Evolutionary conservation across 2,329 filamentous ascomycete genomes (phyloP).

Genomic region (Penicillium nordicum): DNA sequence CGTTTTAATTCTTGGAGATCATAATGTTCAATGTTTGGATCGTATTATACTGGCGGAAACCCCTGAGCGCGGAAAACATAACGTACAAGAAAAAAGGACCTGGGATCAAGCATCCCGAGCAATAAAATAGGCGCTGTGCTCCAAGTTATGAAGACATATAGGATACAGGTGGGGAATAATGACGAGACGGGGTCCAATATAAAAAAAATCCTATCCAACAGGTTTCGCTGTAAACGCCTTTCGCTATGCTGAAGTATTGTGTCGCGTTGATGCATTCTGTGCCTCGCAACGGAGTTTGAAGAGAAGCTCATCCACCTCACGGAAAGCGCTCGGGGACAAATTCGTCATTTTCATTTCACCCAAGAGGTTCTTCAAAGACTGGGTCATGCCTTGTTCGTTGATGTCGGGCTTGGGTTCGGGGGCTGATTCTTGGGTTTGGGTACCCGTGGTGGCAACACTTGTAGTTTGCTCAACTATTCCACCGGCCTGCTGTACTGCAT

Average conservation of each 20-base stretch:
- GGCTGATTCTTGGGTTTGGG: slow-evolving; percentile 14
- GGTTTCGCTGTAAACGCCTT: slow-evolving; percentile 29
- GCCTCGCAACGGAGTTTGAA: slow-evolving; percentile 74
- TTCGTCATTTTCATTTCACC: slow-evolving; percentile 57
- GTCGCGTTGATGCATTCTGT: slow-evolving; percentile 64
- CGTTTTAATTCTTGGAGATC: not conserved
- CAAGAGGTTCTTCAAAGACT: slow-evolving; percentile 55
- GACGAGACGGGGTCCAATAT: slow-evolving; percentile 3
- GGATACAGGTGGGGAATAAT: slow-evolving; percentile 22
- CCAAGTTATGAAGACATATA: slow-evolving; percentile 9
- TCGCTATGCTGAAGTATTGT: slow-evolving; percentile 35
- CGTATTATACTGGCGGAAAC: not conserved
- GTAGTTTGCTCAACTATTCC: not conserved
- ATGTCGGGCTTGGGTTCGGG: not conserved
- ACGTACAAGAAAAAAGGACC: not conserved
- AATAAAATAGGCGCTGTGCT: slow-evolving; percentile 9
- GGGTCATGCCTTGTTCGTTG: slow-evolving; percentile 47
- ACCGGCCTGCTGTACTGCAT: not conserved
- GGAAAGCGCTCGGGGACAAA: slow-evolving; percentile 63
- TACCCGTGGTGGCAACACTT: slow-evolving; percentile 10
- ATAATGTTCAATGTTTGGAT: not conserved
- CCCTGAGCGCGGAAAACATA: not conserved
- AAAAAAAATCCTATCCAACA: slow-evolving; percentile 10
- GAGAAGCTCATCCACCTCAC: slow-evolving; percentile 71
- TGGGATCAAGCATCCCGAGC: not conserved